Base-by-base conservation (phyloP, 495 filamentous ascomycete genomes). In the Lasiosphaeria hispida region DNA sequence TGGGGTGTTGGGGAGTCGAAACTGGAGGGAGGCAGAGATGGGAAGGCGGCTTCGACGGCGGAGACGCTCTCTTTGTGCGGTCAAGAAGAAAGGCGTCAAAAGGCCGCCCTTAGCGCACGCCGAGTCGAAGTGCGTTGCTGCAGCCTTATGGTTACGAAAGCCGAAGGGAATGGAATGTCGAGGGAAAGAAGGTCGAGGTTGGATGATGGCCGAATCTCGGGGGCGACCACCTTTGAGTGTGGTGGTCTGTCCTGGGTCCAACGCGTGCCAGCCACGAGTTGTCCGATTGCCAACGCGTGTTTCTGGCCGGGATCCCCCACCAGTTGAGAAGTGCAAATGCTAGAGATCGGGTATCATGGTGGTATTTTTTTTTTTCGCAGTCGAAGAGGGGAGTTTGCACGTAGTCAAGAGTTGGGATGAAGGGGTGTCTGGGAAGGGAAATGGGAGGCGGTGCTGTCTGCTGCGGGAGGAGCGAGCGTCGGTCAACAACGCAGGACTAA, bases 401-500 rank as follows among this genome's bases (percentile, higher is more conserved):
- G 33, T 10, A 14, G 17, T 34, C 11, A 40, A 53, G 54, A 15
- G 50, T 41, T 51, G 35, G 33, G 48, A 13, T 17, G 48, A 19
- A 60, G 50, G 40, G 58, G 34, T 45, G 14, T 33, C 10, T 5
- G 48, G 53, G n/a, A 14, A 14, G 50, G 10, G 19, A 34, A 37
- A 48, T 30, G 35, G 40, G 48, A 53, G 48, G 33, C 36, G 56
- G 49, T 14, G 23, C 23, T 30, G 23, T 5, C 23, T 30, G 23
- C 23, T 30, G 38, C 49, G 43, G 11, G 55, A 50, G 40, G 37
- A 40, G 36, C 60, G 43, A 58, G 48, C 54, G 60, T 62, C 60
- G 60, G 48, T 62, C 60, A 62, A 62, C 60, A 62, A 55, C 44
- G 54, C 60, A 58, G 37, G 57, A n/a, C 35, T 30, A 48, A 45